Percentiles rank a stretch among this genome's conserved stretches.
Evolutionary conservation across 306 rosid species (phyloP).

Genomic region (Quercus berberidifolia): DNA sequence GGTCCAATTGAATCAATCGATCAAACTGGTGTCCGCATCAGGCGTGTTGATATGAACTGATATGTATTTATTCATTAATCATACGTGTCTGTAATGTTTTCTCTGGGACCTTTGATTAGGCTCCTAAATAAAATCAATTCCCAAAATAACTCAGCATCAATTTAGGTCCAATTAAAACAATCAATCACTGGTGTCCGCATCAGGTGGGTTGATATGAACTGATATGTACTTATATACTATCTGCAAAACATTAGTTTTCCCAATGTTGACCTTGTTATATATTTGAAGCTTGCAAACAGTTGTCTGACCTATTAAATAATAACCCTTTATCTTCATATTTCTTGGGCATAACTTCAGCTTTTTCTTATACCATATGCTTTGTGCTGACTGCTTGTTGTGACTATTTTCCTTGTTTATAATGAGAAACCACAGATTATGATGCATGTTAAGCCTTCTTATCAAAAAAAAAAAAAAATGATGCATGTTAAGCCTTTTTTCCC

Average conservation of each 20-base stretch:
- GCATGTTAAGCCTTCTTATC: not conserved
- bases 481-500: not conserved
- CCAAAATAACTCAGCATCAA: too few species aligned
- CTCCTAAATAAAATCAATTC: too few species aligned
- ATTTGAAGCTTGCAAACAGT: not conserved
- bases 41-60: not conserved
- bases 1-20: too few species aligned
- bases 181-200: too few species aligned
- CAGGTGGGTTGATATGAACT: not conserved
- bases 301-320: not conserved
- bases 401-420: too few species aligned
- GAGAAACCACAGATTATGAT: not conserved
- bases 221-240: not conserved
- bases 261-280: not conserved
- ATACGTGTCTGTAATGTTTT: too few species aligned
- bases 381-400: not conserved
- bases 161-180: too few species aligned
- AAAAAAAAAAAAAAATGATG: not conserved
- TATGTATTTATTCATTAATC: not conserved
- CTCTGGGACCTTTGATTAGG: too few species aligned
- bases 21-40: too few species aligned
- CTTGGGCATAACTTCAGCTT: not conserved
- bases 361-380: not conserved
- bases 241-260: not conserved
- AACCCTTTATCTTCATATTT: not conserved